phyloP scores from a whole-genome alignment of 148 eudicot species.

The Tetragonia tetragonoides region DNA sequence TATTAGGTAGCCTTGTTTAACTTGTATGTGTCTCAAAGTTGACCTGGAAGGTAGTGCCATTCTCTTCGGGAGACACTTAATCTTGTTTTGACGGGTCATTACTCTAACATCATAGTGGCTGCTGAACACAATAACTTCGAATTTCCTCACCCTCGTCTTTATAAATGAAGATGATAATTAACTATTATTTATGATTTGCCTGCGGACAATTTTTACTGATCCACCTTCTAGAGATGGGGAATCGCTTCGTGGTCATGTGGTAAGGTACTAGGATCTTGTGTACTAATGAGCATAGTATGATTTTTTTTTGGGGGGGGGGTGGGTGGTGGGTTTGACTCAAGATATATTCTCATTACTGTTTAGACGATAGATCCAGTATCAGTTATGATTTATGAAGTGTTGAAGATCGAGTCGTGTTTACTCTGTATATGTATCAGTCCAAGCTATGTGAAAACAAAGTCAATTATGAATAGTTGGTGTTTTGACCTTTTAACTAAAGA shows the following conservation, averaged over 20 bases:
- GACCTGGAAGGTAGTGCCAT: background rate
- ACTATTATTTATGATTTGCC: background rate
- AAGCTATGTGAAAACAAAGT: background rate
- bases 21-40: conserved; percentile 15
- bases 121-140: background rate
- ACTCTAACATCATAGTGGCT: background rate
- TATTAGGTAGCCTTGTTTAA: conserved; percentile 11
- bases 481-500: background rate
- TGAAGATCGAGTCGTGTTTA: conserved; percentile 2
- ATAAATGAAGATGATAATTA: background rate
- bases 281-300: background rate
- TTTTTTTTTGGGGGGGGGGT: no score
- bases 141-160: background rate
- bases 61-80: background rate
- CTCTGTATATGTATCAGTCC: background rate
- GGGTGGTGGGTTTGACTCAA: background rate
- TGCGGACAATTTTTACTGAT: background rate
- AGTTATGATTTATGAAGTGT: background rate
- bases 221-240: background rate
- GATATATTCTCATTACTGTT: background rate
- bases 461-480: background rate
- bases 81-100: background rate
- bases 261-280: background rate
- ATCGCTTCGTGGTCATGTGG: background rate
- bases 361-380: background rate